These are phyloP conservation scores for Gloeostereum incarnatum DNA, from an alignment of 768 basidiomycete species.

Conservation along the genomic window DNA sequence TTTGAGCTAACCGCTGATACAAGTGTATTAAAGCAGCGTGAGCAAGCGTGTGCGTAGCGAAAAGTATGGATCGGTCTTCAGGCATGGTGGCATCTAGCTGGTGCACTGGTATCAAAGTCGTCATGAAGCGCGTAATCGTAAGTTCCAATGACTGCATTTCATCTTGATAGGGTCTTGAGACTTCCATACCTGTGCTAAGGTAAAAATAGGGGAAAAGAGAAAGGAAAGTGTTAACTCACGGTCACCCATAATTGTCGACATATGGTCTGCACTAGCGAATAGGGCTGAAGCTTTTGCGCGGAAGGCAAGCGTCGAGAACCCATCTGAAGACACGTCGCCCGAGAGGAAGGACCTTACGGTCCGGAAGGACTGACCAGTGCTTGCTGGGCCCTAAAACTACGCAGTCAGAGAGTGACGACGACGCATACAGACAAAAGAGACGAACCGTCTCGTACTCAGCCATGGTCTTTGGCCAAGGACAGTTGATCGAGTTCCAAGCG, in stretches of 20 bases:
- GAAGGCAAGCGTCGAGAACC: constrained; percentile 55
- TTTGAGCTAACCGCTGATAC: constrained; percentile 50
- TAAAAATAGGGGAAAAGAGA: constrained; percentile 6
- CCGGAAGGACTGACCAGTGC: constrained; percentile 39
- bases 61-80: constrained; percentile 50
- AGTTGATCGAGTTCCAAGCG: constrained; percentile 48
- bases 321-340: constrained; percentile 42
- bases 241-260: constrained; percentile 52
- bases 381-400: constrained; percentile 45
- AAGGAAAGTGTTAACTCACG: constrained; percentile 30
- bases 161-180: constrained; percentile 39
- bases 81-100: constrained; percentile 47
- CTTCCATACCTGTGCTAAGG: constrained; percentile 26
- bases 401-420: constrained; percentile 4
- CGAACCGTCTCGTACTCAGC: constrained; percentile 65
- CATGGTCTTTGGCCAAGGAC: constrained; percentile 71
- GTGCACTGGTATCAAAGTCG: constrained; percentile 55
- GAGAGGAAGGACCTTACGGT: constrained; percentile 57
- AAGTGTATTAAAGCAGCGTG: constrained; percentile 60
- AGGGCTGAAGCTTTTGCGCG: constrained; percentile 73
- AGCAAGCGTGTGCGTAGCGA: constrained; percentile 56
- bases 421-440: constrained; percentile 7
- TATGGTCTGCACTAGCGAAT: constrained; percentile 55
- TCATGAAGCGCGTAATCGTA: constrained; percentile 51
- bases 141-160: constrained; percentile 56